Evolutionary conservation across 1,284 basidiomycete species (phyloP).

Genomic region (Ceratorhiza oryzae-sativae): DNA sequence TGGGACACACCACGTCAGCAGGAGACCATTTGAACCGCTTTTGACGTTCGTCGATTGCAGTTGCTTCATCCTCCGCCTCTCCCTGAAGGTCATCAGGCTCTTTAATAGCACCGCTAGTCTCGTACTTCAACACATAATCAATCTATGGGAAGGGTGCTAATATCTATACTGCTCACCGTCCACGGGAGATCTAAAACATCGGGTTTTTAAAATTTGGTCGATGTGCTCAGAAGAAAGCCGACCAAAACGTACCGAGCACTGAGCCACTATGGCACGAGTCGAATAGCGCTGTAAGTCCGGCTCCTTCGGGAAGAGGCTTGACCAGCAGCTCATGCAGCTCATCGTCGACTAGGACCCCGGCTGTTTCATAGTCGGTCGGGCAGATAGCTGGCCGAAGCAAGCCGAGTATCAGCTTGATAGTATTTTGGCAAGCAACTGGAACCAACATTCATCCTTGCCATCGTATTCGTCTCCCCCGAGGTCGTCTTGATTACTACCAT

Average conservation of each 20-base stretch:
- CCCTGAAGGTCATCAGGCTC: slow-evolving; percentile 35
- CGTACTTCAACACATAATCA: slow-evolving; percentile 2
- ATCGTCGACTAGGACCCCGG: slow-evolving; percentile 29
- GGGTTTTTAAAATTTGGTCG: not conserved
- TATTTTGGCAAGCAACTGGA: too few species aligned
- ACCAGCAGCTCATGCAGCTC: slow-evolving; percentile 28
- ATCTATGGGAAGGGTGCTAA: not conserved
- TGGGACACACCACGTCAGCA: slow-evolving; percentile 32
- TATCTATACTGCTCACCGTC: slow-evolving; percentile 6
- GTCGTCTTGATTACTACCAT: slow-evolving; percentile 36
- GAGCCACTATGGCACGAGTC: slow-evolving; percentile 37
- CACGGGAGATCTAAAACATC: slow-evolving; percentile 18
- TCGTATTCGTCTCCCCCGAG: slow-evolving; percentile 34
- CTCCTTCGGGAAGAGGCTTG: slow-evolving; percentile 32
- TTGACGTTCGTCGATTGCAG: slow-evolving; percentile 32
- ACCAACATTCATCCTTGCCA: slow-evolving; percentile 35
- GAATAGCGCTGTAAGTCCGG: slow-evolving; percentile 34
- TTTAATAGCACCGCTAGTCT: slow-evolving; percentile 35
- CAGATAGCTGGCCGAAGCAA: slow-evolving; percentile 24
- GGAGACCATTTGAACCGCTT: slow-evolving; percentile 38
- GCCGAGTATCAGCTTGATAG: not conserved
- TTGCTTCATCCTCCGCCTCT: slow-evolving; percentile 29
- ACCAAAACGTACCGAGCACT: not conserved
- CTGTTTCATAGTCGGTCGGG: slow-evolving; percentile 35
- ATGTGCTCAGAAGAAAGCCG: not conserved